Percentiles rank a stretch among this genome's conserved stretches.
Evolutionary conservation across 768 basidiomycete genomes (phyloP).

Genomic region (Russula dissimulans): DNA sequence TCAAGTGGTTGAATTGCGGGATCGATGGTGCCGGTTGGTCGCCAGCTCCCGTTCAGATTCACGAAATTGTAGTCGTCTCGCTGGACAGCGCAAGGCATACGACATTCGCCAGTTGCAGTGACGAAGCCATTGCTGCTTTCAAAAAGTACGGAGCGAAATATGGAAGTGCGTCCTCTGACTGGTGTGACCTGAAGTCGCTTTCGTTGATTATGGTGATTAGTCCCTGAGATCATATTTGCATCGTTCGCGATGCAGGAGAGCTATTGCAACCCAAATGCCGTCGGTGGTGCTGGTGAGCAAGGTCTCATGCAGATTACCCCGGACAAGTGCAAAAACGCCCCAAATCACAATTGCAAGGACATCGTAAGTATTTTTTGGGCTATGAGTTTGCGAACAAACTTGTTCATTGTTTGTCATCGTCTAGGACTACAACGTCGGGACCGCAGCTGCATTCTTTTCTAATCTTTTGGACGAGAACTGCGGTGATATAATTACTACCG

Average conservation of each 20-base stretch:
- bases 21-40: slow-evolving; percentile 54
- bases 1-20: slow-evolving; percentile 75
- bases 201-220: slow-evolving; percentile 22
- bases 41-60: slow-evolving; percentile 51
- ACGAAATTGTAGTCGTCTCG: slow-evolving; percentile 41
- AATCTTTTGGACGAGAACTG: slow-evolving; percentile 37
- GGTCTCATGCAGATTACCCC: slow-evolving; percentile 80
- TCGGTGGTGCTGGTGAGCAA: slow-evolving; percentile 74
- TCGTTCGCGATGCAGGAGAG: slow-evolving; percentile 88
- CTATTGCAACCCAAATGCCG: slow-evolving; percentile 53
- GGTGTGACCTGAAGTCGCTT: not conserved
- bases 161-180: slow-evolving; percentile 27
- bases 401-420: not conserved
- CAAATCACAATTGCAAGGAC: slow-evolving; percentile 35
- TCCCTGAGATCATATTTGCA: slow-evolving; percentile 73
- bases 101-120: slow-evolving; percentile 52
- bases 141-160: slow-evolving; percentile 44
- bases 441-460: slow-evolving; percentile 55
- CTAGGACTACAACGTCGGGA: slow-evolving; percentile 63
- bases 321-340: slow-evolving; percentile 64
- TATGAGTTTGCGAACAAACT: not conserved
- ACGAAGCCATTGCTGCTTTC: slow-evolving; percentile 45
- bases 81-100: slow-evolving; percentile 39
- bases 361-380: slow-evolving; percentile 23
- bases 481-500: slow-evolving; percentile 45